Evolutionary conservation across 176 grass and related monocot genomes (phyloP), one percentile per base, ranked within the genome.

Genomic region (Saccharum spontaneum): DNA sequence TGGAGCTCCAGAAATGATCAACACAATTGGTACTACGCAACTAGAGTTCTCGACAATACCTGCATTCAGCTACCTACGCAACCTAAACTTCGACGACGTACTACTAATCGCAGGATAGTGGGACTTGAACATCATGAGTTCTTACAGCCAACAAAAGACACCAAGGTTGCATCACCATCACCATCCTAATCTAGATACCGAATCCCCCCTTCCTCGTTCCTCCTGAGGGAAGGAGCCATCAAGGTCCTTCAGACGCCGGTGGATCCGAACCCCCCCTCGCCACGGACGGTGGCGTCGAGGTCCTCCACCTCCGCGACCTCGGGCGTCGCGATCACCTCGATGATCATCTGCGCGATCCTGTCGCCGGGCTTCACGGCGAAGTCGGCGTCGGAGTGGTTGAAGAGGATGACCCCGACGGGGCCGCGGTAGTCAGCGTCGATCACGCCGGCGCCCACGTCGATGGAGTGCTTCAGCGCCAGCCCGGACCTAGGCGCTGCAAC

Each of bases 381-480:
- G 76, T 98, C 93, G 8, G 7, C n/a, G 24, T 94, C 96, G 1
- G 91, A 92, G 88, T 92, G 91, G 89, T 98, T 98, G 93, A 98
- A 98, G 71, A 98, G 91, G 20, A 98, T 74, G 83, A 98, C 91
- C 11, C 93, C 93, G 0, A 95, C 79, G 0, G 96, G 91, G 3
- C 93, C 93, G 0, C 93, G 91, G 83, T 98, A 98, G 75, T 95
- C 93, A 0, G 95, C 96, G 80, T 95, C 93, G 74, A 95, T 89
- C 69, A 98, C 96, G 20, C 96, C 96, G 3, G 96, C 96, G 16
- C 96, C 96, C 5, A 94, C 93, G 75, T 93, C 96, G 76, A 98
- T 95, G 10, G 93, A 84, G 63, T 94, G 89, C 90, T 98, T 98
- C 88, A 88, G 84, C 33, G 96, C 75, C 81, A 95, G 81, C 8